Percentiles rank a stretch among this genome's conserved stretches.
phyloP scores from a whole-genome alignment of 2,329 filamentous ascomycete species.

The Didymella glomerata region DNA sequence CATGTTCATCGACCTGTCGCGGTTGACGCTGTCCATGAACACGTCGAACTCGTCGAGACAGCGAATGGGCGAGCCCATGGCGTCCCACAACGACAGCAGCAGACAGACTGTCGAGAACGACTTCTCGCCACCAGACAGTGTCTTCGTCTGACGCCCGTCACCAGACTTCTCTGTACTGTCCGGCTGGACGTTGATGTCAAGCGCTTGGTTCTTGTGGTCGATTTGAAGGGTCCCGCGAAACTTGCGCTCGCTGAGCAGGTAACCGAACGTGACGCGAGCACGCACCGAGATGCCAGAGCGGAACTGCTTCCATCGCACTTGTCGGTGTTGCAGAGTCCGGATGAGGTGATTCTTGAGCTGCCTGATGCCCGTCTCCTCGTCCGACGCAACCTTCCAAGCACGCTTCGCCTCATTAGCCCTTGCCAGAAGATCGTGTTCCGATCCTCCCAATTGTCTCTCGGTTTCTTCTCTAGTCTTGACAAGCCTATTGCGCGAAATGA shows the following conservation, averaged over 20 bases:
- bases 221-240: conserved; percentile 84
- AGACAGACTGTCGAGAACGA: conserved; percentile 97
- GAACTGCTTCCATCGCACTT: conserved; percentile 81
- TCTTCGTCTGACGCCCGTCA: conserved; percentile 84
- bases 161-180: conserved; percentile 73
- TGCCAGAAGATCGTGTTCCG: conserved; percentile 40
- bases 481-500: conserved; percentile 43
- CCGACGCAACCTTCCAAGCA: conserved; percentile 30
- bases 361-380: conserved; percentile 30
- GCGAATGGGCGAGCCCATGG: conserved; percentile 93
- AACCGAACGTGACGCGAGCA: conserved; percentile 85
- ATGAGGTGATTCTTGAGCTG: conserved; percentile 54
- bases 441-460: conserved; percentile 47
- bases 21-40: conserved; percentile 98
- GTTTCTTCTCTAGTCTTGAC: conserved; percentile 36
- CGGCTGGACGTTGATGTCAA: conserved; percentile 79
- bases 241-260: conserved; percentile 85
- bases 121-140: conserved; percentile 94
- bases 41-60: conserved; percentile 99
- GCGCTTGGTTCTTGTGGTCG: conserved; percentile 75
- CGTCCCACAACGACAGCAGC: conserved; percentile 92
- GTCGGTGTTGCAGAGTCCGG: conserved; percentile 71
- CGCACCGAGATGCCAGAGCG: conserved; percentile 85
- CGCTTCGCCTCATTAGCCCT: conserved; percentile 43
- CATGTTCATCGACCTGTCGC: conserved; percentile 91